These are phyloP conservation scores for Pythium periplocum DNA, from an alignment of 352 stramenopile species.

Conservation along the genomic window DNA sequence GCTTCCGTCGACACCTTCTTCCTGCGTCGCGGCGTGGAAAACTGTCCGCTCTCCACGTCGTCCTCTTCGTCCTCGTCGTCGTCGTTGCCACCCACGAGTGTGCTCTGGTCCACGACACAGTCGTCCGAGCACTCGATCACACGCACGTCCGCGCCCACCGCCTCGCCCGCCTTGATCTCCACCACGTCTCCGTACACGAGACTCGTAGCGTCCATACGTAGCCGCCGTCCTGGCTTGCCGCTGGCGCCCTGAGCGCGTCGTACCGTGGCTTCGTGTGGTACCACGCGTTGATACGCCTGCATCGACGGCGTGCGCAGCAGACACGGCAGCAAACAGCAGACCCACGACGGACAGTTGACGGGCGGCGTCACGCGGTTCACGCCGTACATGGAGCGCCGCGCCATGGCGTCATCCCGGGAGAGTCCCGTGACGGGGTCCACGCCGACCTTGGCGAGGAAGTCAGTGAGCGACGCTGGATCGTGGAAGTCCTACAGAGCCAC, in stretches of 20 bases:
- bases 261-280: slow-evolving; percentile 90
- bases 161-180: slow-evolving; percentile 81
- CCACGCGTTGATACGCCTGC: slow-evolving; percentile 79
- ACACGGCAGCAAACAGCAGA: slow-evolving; percentile 93
- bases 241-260: slow-evolving; percentile 41
- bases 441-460: slow-evolving; percentile 60
- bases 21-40: slow-evolving; percentile 6
- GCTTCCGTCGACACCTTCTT: slow-evolving; percentile 30
- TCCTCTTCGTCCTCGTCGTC: slow-evolving; percentile 26
- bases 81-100: slow-evolving; percentile 26
- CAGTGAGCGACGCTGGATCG: slow-evolving; percentile 20
- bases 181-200: slow-evolving; percentile 93
- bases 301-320: slow-evolving; percentile 89
- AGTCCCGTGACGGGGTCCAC: slow-evolving; percentile 54
- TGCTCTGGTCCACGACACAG: slow-evolving; percentile 65
- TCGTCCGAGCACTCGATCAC: slow-evolving; percentile 75
- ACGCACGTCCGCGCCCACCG: slow-evolving; percentile 86
- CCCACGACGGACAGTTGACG: slow-evolving; percentile 91
- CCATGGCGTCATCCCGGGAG: slow-evolving; percentile 70
- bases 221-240: slow-evolving; percentile 28
- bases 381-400: slow-evolving; percentile 57
- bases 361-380: slow-evolving; percentile 89
- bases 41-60: slow-evolving; percentile 9
- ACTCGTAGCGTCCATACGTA: slow-evolving; percentile 89
- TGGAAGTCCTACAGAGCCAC: slow-evolving; percentile 12